A percentile compares a stretch with the other conserved stretches of the same genome.
Evolutionary conservation across 352 stramenopile genomes (phyloP).

Genomic region (Stephanocyclus meneghinianus): DNA sequence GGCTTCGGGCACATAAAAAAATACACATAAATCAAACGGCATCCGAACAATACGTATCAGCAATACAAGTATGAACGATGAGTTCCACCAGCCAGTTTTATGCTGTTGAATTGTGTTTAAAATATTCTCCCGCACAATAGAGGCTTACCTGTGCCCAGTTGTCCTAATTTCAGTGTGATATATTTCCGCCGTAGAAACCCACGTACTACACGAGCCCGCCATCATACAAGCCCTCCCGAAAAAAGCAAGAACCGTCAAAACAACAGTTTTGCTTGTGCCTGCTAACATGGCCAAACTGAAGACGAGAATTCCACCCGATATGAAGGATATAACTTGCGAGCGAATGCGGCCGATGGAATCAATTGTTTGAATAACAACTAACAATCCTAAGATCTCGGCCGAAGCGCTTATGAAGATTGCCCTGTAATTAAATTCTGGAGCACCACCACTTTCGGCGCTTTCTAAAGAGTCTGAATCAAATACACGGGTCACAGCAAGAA

Average conservation of each 20-base stretch:
- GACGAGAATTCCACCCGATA: constrained; percentile 48
- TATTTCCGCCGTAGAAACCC: constrained; percentile 73
- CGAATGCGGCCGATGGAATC: constrained; percentile 60
- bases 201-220: constrained; percentile 64
- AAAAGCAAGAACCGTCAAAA: constrained; percentile 39
- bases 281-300: constrained; percentile 61
- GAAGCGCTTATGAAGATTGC: constrained; percentile 73
- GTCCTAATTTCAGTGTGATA: constrained; percentile 66
- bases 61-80: no score
- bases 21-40: no score
- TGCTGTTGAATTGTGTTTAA: constrained; percentile 53
- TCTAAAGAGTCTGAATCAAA: constrained; percentile 55
- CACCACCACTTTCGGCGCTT: constrained; percentile 24
- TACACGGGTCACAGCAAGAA: constrained; percentile 70
- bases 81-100: no score
- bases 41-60: no score
- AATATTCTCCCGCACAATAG: constrained; percentile 57
- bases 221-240: constrained; percentile 71
- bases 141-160: constrained; percentile 49
- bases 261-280: constrained; percentile 7
- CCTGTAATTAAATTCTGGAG: constrained; percentile 66
- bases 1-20: no score
- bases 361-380: constrained; percentile 61
- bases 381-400: constrained; percentile 66
- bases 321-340: constrained; percentile 51